phyloP scores from a whole-genome alignment of 2,329 filamentous ascomycete genomes.

The Stenocarpella maydis region DNA sequence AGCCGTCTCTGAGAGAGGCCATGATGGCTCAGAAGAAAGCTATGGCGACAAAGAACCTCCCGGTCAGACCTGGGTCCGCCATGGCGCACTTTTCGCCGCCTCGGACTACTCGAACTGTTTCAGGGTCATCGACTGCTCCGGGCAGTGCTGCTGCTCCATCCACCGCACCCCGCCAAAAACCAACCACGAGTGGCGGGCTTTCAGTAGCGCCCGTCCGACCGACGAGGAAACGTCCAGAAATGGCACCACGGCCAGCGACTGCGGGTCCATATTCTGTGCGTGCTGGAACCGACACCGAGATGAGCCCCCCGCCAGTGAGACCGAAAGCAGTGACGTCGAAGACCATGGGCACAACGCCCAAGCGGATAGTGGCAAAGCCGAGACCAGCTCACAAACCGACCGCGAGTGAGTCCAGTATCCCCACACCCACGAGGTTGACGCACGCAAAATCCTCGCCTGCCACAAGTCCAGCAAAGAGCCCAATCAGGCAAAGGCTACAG shows the following conservation, averaged over 20 bases:
- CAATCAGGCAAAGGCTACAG: conserved; percentile 43
- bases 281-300: conserved; percentile 38
- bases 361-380: conserved; percentile 55
- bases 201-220: conserved; percentile 72
- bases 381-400: conserved; percentile 58
- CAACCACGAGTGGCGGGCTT: conserved; percentile 61
- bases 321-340: conserved; percentile 59
- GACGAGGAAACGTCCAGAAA: conserved; percentile 64
- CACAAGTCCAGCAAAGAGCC: conserved; percentile 45
- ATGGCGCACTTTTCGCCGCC: conserved; percentile 69
- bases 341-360: conserved; percentile 61
- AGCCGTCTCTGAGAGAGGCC: conserved; percentile 78
- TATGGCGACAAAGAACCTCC: conserved; percentile 60
- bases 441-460: conserved; percentile 48
- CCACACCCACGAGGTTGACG: conserved; percentile 53
- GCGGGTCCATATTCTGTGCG: conserved; percentile 72
- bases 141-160: conserved; percentile 43
- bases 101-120: conserved; percentile 50
- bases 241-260: conserved; percentile 67
- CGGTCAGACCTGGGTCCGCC: conserved; percentile 67
- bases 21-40: conserved; percentile 84
- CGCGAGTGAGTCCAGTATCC: conserved; percentile 59
- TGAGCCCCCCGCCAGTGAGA: conserved; percentile 43
- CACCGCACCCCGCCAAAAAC: conserved; percentile 50
- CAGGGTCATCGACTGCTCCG: conserved; percentile 46